Evolutionary conservation across 345 rosid genomes (phyloP).

Genomic region (Eucalyptus victrix): DNA sequence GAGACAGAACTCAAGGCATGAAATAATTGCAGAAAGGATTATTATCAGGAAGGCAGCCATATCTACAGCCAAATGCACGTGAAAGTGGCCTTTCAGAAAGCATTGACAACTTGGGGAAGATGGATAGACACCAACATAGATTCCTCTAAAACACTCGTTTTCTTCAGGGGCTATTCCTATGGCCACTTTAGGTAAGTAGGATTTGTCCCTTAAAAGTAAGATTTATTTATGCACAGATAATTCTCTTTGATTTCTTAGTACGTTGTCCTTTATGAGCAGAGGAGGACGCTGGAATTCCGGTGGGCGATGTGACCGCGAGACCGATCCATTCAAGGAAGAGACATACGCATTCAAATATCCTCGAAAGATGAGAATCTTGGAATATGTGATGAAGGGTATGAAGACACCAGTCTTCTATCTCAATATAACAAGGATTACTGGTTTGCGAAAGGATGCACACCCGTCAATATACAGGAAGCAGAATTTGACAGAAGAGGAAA

Average conservation of each 20-base stretch:
- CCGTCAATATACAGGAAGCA: slow-evolving; percentile 27
- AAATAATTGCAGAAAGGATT: slow-evolving; percentile 14
- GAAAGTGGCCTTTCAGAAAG: slow-evolving; percentile 20
- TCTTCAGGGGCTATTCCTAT: slow-evolving; percentile 29
- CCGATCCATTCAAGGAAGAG: slow-evolving; percentile 7
- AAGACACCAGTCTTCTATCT: slow-evolving; percentile 19
- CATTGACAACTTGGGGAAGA: slow-evolving; percentile 32
- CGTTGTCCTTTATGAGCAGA: background rate
- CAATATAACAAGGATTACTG: slow-evolving; percentile 26
- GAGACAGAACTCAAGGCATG: background rate
- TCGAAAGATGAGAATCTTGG: slow-evolving; percentile 19
- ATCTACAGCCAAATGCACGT: slow-evolving; percentile 13
- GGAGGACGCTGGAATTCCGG: slow-evolving; percentile 44
- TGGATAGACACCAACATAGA: slow-evolving; percentile 29
- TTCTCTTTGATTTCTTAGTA: background rate
- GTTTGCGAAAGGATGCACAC: slow-evolving; percentile 30
- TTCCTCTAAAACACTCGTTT: slow-evolving; percentile 17
- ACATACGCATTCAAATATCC: slow-evolving; percentile 10
- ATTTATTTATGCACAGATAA: background rate
- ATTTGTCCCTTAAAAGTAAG: background rate
- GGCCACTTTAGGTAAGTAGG: slow-evolving; percentile 22
- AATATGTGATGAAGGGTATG: slow-evolving; percentile 13
- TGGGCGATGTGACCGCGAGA: slow-evolving; percentile 25
- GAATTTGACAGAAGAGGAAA: slow-evolving; percentile 7
- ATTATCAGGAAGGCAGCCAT: slow-evolving; percentile 33